Evolutionary conservation across 2,329 filamentous ascomycete genomes (phyloP), one percentile per base, ranked within the genome.

Genomic region (Colletotrichum siamense): DNA sequence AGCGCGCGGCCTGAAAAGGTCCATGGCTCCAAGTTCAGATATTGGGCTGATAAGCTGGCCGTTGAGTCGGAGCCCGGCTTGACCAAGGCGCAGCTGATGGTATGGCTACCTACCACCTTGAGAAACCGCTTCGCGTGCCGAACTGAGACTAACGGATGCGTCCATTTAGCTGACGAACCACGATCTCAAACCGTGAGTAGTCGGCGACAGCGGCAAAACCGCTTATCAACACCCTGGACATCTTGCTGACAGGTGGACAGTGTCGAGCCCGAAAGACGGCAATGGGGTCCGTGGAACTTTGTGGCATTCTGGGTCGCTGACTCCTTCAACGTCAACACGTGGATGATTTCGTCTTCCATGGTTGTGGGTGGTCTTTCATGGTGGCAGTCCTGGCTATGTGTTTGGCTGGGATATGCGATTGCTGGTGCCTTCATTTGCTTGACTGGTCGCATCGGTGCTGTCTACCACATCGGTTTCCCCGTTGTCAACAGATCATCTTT

Each of bases 361-460:
- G 95, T 98, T 39, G 91, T 94, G 2, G 88, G 87, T 64, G 95
- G 95, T 15, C 88, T 98, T 26, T 95, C 95, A 9, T 98, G 95
- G 95, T 98, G 95, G 95, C 95, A 98, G 86, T 94, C 95, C 4
- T 95, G 94, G 93, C 86, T 95, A n/a, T 96, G 94, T 81, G 95
- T 98, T 59, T 96, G 95, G 93, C 86, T 96, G 32, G 96, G 96
- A 71, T 98, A 98, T 82, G 88, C 92, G 52, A 93, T 98, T 78
- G 92, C 95, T 0, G 95, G 89, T 36, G 87, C 86, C 82, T 98
- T 98, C 85, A 90, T 98, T 78, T 94, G 92, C 81, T 77, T 93
- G 78, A 98, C 95, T 8, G 95, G 95, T 78, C 92, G 95, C 65
- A 96, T 98, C 66, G 96, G 96, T 75, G 95, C 96, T 10, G 92